Percentiles rank a stretch among this genome's conserved stretches.
These are phyloP conservation scores for Escovopsis sp. DNA, from an alignment of 2,329 filamentous ascomycete species.

Conservation along the genomic window DNA sequence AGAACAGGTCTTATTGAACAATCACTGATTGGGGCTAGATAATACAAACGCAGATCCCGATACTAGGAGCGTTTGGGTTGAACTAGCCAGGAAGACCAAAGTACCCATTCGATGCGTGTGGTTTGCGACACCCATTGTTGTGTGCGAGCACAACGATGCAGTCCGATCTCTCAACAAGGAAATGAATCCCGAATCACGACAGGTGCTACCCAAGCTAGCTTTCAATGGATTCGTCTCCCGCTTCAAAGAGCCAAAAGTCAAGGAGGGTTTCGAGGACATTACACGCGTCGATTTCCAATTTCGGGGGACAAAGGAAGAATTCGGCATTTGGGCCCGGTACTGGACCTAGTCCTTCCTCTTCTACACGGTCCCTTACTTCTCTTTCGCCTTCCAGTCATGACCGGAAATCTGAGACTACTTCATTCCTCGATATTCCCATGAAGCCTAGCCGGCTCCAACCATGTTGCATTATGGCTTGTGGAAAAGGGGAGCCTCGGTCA, in stretches of 20 bases:
- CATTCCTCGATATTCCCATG: too few relatives aligned
- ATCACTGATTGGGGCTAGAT: slow-evolving; percentile 35
- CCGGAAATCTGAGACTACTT: too few relatives aligned
- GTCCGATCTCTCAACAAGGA: slow-evolving; percentile 57
- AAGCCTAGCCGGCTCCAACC: too few relatives aligned
- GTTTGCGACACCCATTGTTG: slow-evolving; percentile 56
- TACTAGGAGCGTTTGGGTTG: slow-evolving; percentile 64
- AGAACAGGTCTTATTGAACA: too few relatives aligned
- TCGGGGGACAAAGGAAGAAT: slow-evolving; percentile 52
- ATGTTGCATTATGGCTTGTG: too few relatives aligned
- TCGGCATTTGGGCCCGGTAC: slow-evolving; percentile 58
- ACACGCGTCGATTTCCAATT: slow-evolving; percentile 63
- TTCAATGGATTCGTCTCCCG: slow-evolving; percentile 63
- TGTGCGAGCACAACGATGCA: slow-evolving; percentile 77
- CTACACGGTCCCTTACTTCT: too few relatives aligned
- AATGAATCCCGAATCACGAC: slow-evolving; percentile 72
- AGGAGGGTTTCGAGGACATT: slow-evolving; percentile 78
- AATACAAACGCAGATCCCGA: slow-evolving; percentile 86
- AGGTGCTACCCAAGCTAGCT: slow-evolving; percentile 60
- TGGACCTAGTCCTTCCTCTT: slow-evolving; percentile 41
- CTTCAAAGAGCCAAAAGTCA: slow-evolving; percentile 54
- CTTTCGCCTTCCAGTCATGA: too few relatives aligned
- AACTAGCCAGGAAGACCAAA: slow-evolving; percentile 53
- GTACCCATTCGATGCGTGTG: slow-evolving; percentile 74
- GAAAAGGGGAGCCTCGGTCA: too few relatives aligned